A percentile compares a stretch with the other conserved stretches of the same genome.
These are phyloP conservation scores for Geum urbanum DNA, from an alignment of 306 rosid species.

Conservation along the genomic window DNA sequence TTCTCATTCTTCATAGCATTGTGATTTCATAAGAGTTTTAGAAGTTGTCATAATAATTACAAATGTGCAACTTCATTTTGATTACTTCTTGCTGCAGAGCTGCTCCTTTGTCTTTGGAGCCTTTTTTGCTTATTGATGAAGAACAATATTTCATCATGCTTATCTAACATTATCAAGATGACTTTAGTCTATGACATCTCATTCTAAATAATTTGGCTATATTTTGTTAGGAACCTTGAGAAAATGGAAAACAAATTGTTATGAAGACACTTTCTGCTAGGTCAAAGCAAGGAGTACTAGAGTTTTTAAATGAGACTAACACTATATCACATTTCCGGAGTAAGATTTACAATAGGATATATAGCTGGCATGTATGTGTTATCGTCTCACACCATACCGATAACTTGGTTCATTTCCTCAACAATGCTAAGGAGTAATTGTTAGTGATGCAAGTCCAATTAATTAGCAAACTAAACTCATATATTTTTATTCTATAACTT, in stretches of 20 bases:
- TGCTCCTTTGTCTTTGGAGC: neutral
- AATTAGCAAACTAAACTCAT: no score
- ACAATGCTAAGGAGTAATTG: no score
- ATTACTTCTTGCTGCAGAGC: neutral
- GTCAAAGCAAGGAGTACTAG: slow-evolving; percentile 66
- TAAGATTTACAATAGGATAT: no score
- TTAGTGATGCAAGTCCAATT: no score
- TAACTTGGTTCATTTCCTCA: no score
- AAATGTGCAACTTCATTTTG: neutral
- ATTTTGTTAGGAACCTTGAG: slow-evolving; percentile 59
- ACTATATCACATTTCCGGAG: slow-evolving; percentile 62
- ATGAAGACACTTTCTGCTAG: slow-evolving; percentile 80
- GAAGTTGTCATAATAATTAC: neutral
- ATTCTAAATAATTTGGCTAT: slow-evolving; percentile 9
- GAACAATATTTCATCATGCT: neutral
- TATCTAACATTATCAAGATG: neutral
- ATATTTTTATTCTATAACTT: no score
- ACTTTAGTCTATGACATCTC: neutral
- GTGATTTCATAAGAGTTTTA: neutral
- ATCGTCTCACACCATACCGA: no score
- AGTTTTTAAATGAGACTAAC: slow-evolving; percentile 70
- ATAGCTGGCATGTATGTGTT: no score
- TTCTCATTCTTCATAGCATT: neutral
- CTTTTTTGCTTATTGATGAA: neutral
- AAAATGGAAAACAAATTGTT: slow-evolving; percentile 60